Percentiles rank a stretch among this genome's conserved stretches.
These are phyloP conservation scores for Scutellaria baicalensis DNA, from an alignment of 257 asterid species.

Conservation along the genomic window DNA sequence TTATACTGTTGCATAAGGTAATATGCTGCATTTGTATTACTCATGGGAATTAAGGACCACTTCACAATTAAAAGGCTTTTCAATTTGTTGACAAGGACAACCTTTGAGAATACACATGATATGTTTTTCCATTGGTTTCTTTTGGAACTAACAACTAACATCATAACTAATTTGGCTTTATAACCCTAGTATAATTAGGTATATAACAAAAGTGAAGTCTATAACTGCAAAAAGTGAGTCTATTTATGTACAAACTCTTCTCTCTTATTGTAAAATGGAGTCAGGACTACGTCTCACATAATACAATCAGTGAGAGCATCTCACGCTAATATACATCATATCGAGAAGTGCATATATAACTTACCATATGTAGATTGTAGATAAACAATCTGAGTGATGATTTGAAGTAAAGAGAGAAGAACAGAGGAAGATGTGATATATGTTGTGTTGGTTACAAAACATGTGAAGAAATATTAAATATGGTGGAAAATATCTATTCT, in stretches of 20 bases:
- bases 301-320: too few species aligned
- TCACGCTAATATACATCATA: background rate
- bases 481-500: background rate
- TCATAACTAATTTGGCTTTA: background rate
- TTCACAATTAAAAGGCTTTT: background rate
- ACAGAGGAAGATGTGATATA: background rate
- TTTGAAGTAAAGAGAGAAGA: background rate
- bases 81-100: conserved; percentile 14
- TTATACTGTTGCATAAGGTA: too few species aligned
- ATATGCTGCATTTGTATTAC: background rate
- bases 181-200: background rate
- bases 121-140: background rate
- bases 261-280: too few species aligned
- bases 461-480: background rate
- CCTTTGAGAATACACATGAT: conserved; percentile 9
- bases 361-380: background rate
- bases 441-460: conserved; percentile 3
- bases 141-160: background rate
- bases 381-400: conserved; percentile 4
- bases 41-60: conserved; percentile 15
- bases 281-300: too few species aligned
- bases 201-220: background rate
- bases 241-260: too few species aligned
- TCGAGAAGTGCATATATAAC: background rate
- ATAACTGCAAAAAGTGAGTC: too few species aligned